These are phyloP conservation scores for Psilocybe subaeruginosa DNA, from an alignment of 768 basidiomycete genomes.

Conservation along the genomic window DNA sequence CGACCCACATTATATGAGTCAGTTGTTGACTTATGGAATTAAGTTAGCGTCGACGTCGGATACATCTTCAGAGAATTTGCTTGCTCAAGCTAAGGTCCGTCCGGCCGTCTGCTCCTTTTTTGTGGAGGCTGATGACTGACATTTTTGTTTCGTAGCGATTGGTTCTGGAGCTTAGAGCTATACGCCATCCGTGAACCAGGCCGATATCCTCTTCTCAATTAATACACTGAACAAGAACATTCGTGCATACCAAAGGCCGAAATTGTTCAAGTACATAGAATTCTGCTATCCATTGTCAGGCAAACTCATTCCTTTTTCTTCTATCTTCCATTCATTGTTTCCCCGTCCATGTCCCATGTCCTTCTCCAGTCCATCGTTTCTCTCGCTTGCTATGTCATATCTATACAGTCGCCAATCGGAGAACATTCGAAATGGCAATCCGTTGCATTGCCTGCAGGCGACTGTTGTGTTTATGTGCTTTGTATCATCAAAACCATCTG, in stretches of 20 bases:
- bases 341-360: neutral
- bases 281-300: neutral
- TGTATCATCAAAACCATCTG: slow-evolving; percentile 17
- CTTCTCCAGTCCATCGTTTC: neutral
- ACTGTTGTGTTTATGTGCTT: slow-evolving; percentile 23
- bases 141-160: slow-evolving; percentile 49
- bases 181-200: slow-evolving; percentile 23
- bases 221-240: too few species aligned
- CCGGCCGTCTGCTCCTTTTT: neutral
- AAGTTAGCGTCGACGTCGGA: slow-evolving; percentile 48
- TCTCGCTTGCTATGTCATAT: slow-evolving; percentile 15
- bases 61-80: slow-evolving; percentile 48
- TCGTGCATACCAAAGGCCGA: too few species aligned
- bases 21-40: slow-evolving; percentile 73
- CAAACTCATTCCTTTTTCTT: slow-evolving; percentile 2
- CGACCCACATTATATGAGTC: slow-evolving; percentile 79
- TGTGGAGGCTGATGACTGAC: neutral
- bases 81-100: slow-evolving; percentile 61
- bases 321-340: neutral
- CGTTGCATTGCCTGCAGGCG: neutral
- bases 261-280: neutral
- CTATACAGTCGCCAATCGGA: slow-evolving; percentile 9
- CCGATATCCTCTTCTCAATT: too few species aligned
- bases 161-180: slow-evolving; percentile 61
- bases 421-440: neutral